Conservation (phyloP, 306 rosid species). For the Elaeagnus macrophylla region DNA sequence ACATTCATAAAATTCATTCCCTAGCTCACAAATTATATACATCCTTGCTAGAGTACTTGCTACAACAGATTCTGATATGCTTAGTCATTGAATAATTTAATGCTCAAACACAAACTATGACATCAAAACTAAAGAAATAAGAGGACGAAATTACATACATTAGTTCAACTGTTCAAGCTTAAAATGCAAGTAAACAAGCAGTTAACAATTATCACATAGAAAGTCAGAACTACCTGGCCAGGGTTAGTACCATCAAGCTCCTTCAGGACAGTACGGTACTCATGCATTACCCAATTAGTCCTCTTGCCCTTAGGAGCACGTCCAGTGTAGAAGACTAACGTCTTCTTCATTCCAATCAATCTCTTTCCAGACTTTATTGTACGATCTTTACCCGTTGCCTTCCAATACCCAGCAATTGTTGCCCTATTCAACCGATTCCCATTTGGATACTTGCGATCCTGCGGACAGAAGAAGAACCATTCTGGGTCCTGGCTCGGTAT, state of each 20-base stretch:
- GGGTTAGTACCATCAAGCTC: slow-evolving; percentile 96
- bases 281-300: slow-evolving; percentile 96
- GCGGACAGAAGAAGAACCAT: slow-evolving; percentile 99
- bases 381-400: slow-evolving; percentile 97
- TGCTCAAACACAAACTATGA: too few relatives aligned
- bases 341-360: slow-evolving; percentile 96
- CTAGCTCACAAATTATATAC: too few relatives aligned
- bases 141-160: too few relatives aligned
- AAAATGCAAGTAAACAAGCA: neutral
- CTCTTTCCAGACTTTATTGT: slow-evolving; percentile 53
- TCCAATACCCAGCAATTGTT: slow-evolving; percentile 77
- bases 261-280: slow-evolving; percentile 69
- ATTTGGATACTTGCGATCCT: slow-evolving; percentile 88
- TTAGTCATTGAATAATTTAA: too few relatives aligned
- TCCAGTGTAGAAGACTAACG: slow-evolving; percentile 79
- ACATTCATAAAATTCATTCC: too few relatives aligned
- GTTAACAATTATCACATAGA: neutral
- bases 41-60: too few relatives aligned
- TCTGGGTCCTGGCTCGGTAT: slow-evolving; percentile 70
- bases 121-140: neutral
- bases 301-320: slow-evolving; percentile 93
- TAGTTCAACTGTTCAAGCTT: neutral
- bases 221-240: slow-evolving; percentile 61
- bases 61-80: too few relatives aligned
- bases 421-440: slow-evolving; percentile 89